phyloP scores from a whole-genome alignment of 2,329 filamentous ascomycete species.

The Penicillium oxalicum region DNA sequence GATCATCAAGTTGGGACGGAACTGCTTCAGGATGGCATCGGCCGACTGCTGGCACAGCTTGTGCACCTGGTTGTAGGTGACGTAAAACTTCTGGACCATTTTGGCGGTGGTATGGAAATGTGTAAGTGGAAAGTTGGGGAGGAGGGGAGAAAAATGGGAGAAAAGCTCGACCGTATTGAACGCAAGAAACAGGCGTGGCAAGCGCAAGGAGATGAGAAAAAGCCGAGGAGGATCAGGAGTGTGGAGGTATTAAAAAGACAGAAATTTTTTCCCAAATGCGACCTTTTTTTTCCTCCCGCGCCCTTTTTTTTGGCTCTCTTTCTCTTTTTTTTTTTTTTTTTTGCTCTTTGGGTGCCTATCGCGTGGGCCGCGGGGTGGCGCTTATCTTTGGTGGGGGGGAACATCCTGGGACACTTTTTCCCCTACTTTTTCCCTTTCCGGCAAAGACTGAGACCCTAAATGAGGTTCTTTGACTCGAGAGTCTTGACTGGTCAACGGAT shows the following conservation, averaged over 20 bases:
- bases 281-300: background rate
- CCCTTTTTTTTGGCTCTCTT: slow-evolving; percentile 10
- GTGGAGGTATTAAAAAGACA: slow-evolving; percentile 1
- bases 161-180: background rate
- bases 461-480: too few species aligned
- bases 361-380: slow-evolving; percentile 8
- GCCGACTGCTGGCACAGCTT: slow-evolving; percentile 90
- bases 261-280: slow-evolving; percentile 12
- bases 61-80: slow-evolving; percentile 93
- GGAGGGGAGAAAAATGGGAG: background rate
- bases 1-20: slow-evolving; percentile 94
- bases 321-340: background rate
- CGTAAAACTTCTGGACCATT: slow-evolving; percentile 81
- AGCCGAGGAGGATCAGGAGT: background rate
- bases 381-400: slow-evolving; percentile 2
- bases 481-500: too few species aligned
- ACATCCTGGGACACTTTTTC: background rate
- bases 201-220: too few species aligned
- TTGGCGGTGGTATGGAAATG: slow-evolving; percentile 29
- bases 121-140: background rate
- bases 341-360: slow-evolving; percentile 2
- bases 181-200: too few species aligned
- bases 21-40: slow-evolving; percentile 70
- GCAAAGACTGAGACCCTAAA: background rate
- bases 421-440: background rate